Evolutionary conservation across 768 basidiomycete species (phyloP).

Genomic region (Auricularia auricula-judae): DNA sequence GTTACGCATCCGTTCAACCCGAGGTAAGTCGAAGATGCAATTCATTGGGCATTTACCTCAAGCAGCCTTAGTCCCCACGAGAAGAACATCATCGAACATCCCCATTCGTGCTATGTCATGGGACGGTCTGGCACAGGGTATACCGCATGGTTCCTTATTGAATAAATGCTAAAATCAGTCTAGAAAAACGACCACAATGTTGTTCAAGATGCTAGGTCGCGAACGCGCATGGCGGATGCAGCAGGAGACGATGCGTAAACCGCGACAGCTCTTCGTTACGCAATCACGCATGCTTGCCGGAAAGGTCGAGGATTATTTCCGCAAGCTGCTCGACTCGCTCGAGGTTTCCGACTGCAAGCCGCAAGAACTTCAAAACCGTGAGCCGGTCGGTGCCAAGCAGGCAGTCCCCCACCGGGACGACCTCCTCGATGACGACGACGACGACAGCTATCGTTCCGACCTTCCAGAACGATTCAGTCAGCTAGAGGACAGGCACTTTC

Average conservation of each 20-base stretch:
- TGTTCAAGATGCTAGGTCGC: slow-evolving; percentile 64
- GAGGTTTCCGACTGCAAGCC: slow-evolving; percentile 23
- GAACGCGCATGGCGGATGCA: slow-evolving; percentile 41
- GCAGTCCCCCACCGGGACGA: slow-evolving; percentile 15
- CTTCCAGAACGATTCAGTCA: slow-evolving; percentile 45
- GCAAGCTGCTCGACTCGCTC: slow-evolving; percentile 37
- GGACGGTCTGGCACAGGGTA: slow-evolving; percentile 87
- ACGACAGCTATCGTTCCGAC: slow-evolving; percentile 26
- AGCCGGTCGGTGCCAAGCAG: not conserved
- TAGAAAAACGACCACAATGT: slow-evolving; percentile 68
- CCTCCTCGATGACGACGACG: slow-evolving; percentile 33
- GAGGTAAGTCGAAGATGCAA: slow-evolving; percentile 14
- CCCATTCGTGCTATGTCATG: slow-evolving; percentile 70
- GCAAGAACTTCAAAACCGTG: slow-evolving; percentile 22
- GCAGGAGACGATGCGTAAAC: slow-evolving; percentile 26
- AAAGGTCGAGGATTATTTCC: slow-evolving; percentile 64
- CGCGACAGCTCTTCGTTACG: slow-evolving; percentile 63
- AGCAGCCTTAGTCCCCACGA: slow-evolving; percentile 28
- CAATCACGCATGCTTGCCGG: slow-evolving; percentile 52
- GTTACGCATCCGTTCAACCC: slow-evolving; percentile 21
- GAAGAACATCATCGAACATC: slow-evolving; percentile 46
- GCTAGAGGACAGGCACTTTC: slow-evolving; percentile 51
- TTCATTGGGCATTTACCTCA: not conserved
- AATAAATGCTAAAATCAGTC: not conserved
- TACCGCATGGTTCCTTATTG: slow-evolving; percentile 1